Percentiles rank a stretch among this genome's conserved stretches.
Conservation (phyloP, 805 yeast species). For the Lipomyces oligophaga region DNA sequence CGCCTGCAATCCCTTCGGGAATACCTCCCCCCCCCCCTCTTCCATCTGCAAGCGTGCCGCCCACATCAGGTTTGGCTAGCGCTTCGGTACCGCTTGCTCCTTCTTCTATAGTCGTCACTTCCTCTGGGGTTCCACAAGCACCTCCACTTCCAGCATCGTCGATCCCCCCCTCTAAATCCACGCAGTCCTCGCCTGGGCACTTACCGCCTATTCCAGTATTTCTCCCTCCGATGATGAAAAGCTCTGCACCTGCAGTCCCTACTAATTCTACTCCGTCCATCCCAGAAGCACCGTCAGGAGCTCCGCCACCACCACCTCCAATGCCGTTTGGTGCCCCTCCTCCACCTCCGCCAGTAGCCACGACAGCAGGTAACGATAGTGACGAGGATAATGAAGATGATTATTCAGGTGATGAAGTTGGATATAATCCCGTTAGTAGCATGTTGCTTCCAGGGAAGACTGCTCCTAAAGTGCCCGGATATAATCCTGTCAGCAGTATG, state of each 20-base stretch:
- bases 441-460: too few species aligned
- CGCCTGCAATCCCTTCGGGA: too few species aligned
- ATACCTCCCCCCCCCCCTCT: too few species aligned
- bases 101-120: not conserved
- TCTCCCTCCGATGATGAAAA: too few species aligned
- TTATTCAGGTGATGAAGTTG: conserved; percentile 11
- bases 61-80: too few species aligned
- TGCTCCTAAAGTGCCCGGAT: not conserved
- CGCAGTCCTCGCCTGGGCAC: conserved; percentile 4
- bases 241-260: not conserved
- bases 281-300: conserved; percentile 20
- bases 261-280: not conserved
- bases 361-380: too few species aligned
- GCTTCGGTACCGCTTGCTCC: too few species aligned
- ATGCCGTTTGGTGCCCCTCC: not conserved
- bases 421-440: not conserved
- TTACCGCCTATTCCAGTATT: too few species aligned
- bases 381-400: conserved; percentile 1
- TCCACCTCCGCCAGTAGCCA: not conserved
- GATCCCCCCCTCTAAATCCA: not conserved
- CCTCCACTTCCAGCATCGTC: not conserved
- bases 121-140: not conserved
- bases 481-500: conserved; percentile 6
- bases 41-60: too few species aligned
- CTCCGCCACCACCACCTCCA: conserved; percentile 15